These are phyloP conservation scores for Collybia sp. DNA, from an alignment of 768 basidiomycete genomes.

Conservation along the genomic window DNA sequence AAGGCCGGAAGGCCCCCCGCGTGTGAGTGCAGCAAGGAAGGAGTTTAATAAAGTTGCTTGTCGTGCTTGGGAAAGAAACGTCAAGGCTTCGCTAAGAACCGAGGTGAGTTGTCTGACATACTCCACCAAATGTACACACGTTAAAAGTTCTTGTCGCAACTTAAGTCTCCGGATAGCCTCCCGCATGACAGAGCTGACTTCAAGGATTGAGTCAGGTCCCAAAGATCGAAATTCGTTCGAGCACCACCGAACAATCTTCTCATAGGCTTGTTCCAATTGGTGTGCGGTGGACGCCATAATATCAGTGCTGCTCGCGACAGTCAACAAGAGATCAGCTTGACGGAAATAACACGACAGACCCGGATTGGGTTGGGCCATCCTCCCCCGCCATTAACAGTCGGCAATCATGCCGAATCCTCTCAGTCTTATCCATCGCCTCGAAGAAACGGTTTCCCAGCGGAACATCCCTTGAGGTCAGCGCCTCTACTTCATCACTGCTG, in stretches of 20 bases:
- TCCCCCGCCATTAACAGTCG: constrained; percentile 83
- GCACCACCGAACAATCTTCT: constrained; percentile 85
- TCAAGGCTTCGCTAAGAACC: constrained; percentile 58
- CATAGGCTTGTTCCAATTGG: constrained; percentile 84
- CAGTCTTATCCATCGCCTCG: constrained; percentile 81
- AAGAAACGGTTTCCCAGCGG: constrained; percentile 75
- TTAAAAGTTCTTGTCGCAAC: constrained; percentile 72
- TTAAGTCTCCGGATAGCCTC: constrained; percentile 75
- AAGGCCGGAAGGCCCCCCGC: constrained; percentile 79
- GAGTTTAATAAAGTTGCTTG: constrained; percentile 74
- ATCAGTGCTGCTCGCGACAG: constrained; percentile 54
- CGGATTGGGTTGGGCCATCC: constrained; percentile 71
- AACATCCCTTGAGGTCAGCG: constrained; percentile 75
- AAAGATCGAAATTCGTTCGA: constrained; percentile 80
- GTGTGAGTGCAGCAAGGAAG: constrained; percentile 85
- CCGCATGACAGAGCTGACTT: constrained; percentile 59
- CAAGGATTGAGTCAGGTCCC: constrained; percentile 68
- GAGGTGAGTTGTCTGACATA: too few species aligned
- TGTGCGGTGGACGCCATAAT: constrained; percentile 82
- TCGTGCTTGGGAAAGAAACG: constrained; percentile 74
- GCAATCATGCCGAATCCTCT: constrained; percentile 80
- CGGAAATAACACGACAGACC: constrained; percentile 36
- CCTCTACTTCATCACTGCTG: constrained; percentile 62
- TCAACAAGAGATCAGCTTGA: too few species aligned
- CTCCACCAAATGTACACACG: constrained; percentile 34